Base-by-base conservation (phyloP, 805 yeast species). In the Ogataea pini region DNA sequence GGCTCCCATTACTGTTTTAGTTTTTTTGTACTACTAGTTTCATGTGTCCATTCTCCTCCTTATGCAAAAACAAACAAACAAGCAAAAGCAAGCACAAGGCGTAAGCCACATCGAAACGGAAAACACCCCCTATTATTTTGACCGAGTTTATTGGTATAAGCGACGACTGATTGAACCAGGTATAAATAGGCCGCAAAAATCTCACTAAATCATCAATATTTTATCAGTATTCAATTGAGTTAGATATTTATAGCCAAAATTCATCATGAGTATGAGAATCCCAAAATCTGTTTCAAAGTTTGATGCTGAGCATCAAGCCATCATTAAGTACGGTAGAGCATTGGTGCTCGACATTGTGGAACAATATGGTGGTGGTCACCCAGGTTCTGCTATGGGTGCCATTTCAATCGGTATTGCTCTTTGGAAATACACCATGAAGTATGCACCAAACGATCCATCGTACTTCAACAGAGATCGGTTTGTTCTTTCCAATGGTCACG, bases 351-450 rank as follows among this genome's bases (percentile, higher is more conserved):
- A 65, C 46, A 45, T 64, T 18, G 70, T 64, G 33, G 65, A 65
- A 42, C 64, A 65, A 40, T 67, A 58, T 38, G 68, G 68, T 22
- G 72, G 75, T 53, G 99, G 99, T 58, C 99, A 92, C 75, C 98
- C 99, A 44, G 99, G 99, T 75, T 98, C 99, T 44, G 98, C 98
- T 62, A 83, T 92, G 81, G 98, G 98, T 55, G 78, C 91, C 72
- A 97, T 98, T 28, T 96, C 97, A 34, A 83, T 90, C 49, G 96
- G 97, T 55, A 97, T 92, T 72, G 85, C 83, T 46, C 71, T 92
- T 54, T 89, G 86, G 83, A 80, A 82, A 70, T 80, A 80, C 42
- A 73, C 54, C 64, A 77, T 91, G 85, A 85, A 75, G 62, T 83
- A 87, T 77, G 89, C 89, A 80, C 96, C 98, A 60, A 79, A 84